Evolutionary conservation across 2,329 filamentous ascomycete species (phyloP).

Genomic region (Hypoxylon sp.): DNA sequence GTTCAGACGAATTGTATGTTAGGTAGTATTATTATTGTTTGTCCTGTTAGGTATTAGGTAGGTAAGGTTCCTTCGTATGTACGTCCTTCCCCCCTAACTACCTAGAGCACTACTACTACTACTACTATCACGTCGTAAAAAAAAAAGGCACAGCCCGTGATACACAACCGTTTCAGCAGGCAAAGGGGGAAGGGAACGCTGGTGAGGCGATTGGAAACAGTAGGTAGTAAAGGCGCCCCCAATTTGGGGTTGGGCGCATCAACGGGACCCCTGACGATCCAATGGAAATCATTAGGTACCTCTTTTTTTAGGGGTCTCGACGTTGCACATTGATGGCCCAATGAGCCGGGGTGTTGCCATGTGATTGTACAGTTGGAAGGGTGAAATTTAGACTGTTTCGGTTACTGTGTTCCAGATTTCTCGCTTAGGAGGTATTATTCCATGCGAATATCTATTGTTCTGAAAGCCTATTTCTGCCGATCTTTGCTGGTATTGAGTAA

Average conservation of each 20-base stretch:
- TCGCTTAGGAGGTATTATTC: too few species aligned
- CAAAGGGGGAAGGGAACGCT: slow-evolving; percentile 11
- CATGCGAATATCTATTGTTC: too few species aligned
- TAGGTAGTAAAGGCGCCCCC: too few species aligned
- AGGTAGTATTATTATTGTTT: too few species aligned
- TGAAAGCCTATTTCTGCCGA: too few species aligned
- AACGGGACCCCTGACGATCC: slow-evolving; percentile 31
- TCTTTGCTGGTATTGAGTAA: too few species aligned
- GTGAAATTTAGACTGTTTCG: not conserved
- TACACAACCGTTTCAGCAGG: slow-evolving; percentile 24
- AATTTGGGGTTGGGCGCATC: slow-evolving; percentile 15
- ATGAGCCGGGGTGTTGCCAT: slow-evolving; percentile 3
- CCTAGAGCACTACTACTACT: too few species aligned
- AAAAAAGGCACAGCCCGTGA: slow-evolving; percentile 27
- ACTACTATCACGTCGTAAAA: too few species aligned
- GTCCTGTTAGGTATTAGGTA: not conserved
- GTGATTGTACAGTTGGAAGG: not conserved
- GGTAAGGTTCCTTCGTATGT: too few species aligned
- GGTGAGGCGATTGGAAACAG: slow-evolving; percentile 16
- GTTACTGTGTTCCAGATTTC: slow-evolving; percentile 6
- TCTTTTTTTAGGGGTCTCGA: slow-evolving; percentile 11
- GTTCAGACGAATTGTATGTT: not conserved
- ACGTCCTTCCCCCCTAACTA: too few species aligned
- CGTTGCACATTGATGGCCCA: slow-evolving; percentile 14
- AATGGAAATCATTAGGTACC: slow-evolving; percentile 17